Percentiles rank a stretch among this genome's conserved stretches.
phyloP scores from a whole-genome alignment of 2,329 filamentous ascomycete species.

The Zopfia rhizophila region DNA sequence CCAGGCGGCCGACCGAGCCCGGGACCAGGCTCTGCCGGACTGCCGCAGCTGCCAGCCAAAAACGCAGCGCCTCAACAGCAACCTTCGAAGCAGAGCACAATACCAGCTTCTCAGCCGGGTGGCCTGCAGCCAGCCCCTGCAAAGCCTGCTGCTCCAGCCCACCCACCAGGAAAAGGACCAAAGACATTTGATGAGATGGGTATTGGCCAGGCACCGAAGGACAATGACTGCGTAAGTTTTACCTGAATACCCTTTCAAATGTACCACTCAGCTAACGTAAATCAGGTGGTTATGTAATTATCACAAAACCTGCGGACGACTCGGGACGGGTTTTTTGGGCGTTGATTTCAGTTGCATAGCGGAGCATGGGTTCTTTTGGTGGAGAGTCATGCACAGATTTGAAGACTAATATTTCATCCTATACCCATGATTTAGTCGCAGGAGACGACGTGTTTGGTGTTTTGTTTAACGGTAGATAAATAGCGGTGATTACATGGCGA shows the following conservation, averaged over 20 bases:
- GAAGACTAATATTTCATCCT: slow-evolving; percentile 13
- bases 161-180: slow-evolving; percentile 74
- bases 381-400: slow-evolving; percentile 5
- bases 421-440: slow-evolving; percentile 18
- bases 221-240: slow-evolving; percentile 92
- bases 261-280: neutral
- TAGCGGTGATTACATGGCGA: neutral
- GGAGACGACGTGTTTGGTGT: neutral
- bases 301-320: neutral
- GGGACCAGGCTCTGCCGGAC: slow-evolving; percentile 42
- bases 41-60: slow-evolving; percentile 39
- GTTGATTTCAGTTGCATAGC: slow-evolving; percentile 19
- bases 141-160: slow-evolving; percentile 40
- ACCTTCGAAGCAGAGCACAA: slow-evolving; percentile 21
- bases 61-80: slow-evolving; percentile 25
- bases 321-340: slow-evolving; percentile 2
- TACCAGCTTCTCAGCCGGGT: slow-evolving; percentile 30
- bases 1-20: slow-evolving; percentile 25
- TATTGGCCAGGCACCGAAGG: slow-evolving; percentile 82
- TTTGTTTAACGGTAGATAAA: neutral
- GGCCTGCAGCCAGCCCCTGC: slow-evolving; percentile 34
- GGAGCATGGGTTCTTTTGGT: slow-evolving; percentile 11
- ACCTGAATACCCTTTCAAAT: neutral
- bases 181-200: slow-evolving; percentile 99
- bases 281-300: neutral